Conservation (phyloP, 768 basidiomycete species). For the Boletus vermiculosoides region DNA sequence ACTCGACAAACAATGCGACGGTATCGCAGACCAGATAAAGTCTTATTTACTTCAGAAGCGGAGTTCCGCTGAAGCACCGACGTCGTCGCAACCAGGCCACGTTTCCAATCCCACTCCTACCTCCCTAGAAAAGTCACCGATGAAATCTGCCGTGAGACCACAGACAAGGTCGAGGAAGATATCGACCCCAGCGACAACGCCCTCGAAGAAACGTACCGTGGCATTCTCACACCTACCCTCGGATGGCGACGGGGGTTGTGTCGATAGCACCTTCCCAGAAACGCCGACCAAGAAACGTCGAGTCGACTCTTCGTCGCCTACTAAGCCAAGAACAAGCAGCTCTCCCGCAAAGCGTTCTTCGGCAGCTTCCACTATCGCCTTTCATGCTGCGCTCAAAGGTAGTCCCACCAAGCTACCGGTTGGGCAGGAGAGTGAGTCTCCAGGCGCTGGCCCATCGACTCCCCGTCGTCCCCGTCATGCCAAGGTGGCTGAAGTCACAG, state of each 20-base stretch:
- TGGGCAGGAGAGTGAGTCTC: background rate
- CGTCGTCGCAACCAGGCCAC: background rate
- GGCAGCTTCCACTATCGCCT: conserved; percentile 12
- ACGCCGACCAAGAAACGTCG: conserved; percentile 46
- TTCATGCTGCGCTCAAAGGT: conserved; percentile 18
- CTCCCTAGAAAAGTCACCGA: conserved; percentile 21
- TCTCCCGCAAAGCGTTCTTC: conserved; percentile 10
- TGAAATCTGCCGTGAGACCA: conserved; percentile 20
- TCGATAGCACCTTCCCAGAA: conserved; percentile 35
- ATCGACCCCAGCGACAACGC: conserved; percentile 9
- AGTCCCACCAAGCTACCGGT: conserved; percentile 5
- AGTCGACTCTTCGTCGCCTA: conserved; percentile 18
- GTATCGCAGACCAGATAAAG: conserved; percentile 25
- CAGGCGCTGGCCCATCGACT: conserved; percentile 23
- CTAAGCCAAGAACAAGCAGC: conserved; percentile 12
- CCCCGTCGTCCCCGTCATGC: conserved; percentile 19
- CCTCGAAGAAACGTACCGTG: conserved; percentile 35
- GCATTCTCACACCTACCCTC: conserved; percentile 12
- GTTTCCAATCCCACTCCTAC: background rate
- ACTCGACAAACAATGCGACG: conserved; percentile 29
- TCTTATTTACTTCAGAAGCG: conserved; percentile 6
- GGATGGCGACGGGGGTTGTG: conserved; percentile 20
- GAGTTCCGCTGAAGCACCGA: background rate
- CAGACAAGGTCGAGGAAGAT: background rate
- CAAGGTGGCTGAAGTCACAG: conserved; percentile 1